Evolutionary conservation across 2,329 filamentous ascomycete species (phyloP), one percentile per base, ranked within the genome.

Genomic region (Colletotrichum lupini): DNA sequence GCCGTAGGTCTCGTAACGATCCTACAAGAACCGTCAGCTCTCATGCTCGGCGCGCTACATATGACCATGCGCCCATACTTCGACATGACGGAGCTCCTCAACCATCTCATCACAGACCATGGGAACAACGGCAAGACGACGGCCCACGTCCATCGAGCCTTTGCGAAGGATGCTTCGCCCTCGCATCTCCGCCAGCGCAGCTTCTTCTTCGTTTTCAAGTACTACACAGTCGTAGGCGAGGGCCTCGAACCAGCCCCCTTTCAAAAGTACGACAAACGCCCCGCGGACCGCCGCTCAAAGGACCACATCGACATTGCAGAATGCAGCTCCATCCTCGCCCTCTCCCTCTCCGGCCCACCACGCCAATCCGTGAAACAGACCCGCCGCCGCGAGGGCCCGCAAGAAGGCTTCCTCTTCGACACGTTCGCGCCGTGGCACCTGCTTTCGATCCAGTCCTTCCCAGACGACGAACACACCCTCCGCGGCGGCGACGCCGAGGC

Each of bases 201-300:
- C 8, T 91, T 92, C 78, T 87, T 91, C 75, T 92, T 92, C 78
- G 88, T 86, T 55, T 91, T 92, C 78, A 91, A 92, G 76, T 92
- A 92, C 78, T 92, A 91, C 77, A 92, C 90, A 5, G 84, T 91
- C 7, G 86, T 92, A 14, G 87, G 86, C 1, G 84, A 88, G 5
- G 86, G 85, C 4, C 86, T 90, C 53, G 83, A 85, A 37, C 90
- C 91, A 0, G 88, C 90, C 76, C 83, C 87, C 6, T 92, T 90
- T 90, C 91, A 92, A 77, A 81, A 84, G 24, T 86, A 87, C 49
- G 89, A 91, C 75, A 84, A 83, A 56, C 80, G 83, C n/a, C 79
- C 84, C 0, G 76, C 80, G 42, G 79, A 85, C 76, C 79, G 81
- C 66, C 77, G 81, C 24, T 74, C 81, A 19, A 78, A 82, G 69